Percentiles rank a stretch among this genome's conserved stretches.
These are phyloP conservation scores for Aegilops sharonensis DNA, from an alignment of 176 grass and related monocot species.

Conservation along the genomic window DNA sequence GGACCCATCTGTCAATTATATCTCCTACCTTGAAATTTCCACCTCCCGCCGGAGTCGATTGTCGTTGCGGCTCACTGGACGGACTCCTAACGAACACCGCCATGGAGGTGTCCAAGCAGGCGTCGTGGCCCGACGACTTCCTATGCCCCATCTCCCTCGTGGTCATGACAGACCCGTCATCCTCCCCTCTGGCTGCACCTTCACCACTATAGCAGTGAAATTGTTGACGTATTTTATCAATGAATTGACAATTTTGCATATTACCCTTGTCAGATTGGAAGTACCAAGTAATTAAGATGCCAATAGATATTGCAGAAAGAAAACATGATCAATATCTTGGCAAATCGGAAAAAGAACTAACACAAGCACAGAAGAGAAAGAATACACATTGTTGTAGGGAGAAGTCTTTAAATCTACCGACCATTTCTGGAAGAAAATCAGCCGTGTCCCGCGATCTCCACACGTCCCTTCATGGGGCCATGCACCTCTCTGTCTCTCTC, in stretches of 20 bases:
- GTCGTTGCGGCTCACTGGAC: neutral
- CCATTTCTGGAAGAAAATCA: no score
- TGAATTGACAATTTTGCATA: neutral
- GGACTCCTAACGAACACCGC: neutral
- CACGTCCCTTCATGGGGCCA: no score
- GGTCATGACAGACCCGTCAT: conserved; percentile 95
- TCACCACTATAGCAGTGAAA: neutral
- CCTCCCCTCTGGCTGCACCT: conserved; percentile 56
- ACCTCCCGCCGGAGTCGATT: neutral
- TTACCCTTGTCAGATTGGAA: neutral
- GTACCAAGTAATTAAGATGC: neutral
- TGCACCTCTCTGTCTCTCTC: no score
- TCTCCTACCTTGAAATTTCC: neutral
- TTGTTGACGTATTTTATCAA: neutral
- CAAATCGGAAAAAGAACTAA: neutral
- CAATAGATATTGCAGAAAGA: neutral
- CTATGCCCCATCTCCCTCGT: conserved; percentile 93
- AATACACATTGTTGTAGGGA: no score
- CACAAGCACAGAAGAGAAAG: no score
- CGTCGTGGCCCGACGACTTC: conserved; percentile 76
- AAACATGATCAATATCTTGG: neutral
- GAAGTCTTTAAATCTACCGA: no score
- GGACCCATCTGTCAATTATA: no score
- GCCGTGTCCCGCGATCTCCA: no score
- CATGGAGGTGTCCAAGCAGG: conserved; percentile 36